Conservation (phyloP, 352 stramenopile species). For the Phytopythium boreale region DNA sequence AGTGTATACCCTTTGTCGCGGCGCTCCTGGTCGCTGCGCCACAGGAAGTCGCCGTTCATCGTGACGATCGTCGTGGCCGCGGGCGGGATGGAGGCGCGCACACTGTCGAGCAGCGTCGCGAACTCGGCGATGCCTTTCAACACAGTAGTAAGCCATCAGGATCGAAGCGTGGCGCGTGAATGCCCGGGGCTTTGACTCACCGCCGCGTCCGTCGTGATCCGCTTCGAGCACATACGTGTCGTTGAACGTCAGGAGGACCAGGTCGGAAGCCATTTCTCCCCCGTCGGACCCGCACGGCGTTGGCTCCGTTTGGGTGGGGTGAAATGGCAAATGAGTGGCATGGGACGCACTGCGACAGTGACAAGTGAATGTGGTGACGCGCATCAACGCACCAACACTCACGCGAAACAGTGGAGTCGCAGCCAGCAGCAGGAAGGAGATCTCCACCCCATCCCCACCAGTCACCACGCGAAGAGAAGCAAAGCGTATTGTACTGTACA, state of each 20-base stretch:
- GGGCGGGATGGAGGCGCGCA: conserved; percentile 2
- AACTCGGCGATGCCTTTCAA: conserved; percentile 16
- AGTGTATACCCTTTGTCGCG: conserved; percentile 32
- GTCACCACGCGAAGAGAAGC: not conserved
- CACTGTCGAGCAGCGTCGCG: conserved; percentile 14
- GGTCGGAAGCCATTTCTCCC: not conserved
- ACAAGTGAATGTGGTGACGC: not conserved
- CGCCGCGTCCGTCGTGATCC: not conserved
- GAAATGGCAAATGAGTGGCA: not conserved
- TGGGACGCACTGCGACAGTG: not conserved
- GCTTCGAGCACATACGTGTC: conserved; percentile 1
- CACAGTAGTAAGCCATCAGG: not conserved
- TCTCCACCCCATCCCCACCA: too few relatives aligned
- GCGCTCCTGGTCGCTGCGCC: conserved; percentile 13
- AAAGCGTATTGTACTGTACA: not conserved
- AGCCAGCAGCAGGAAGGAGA: not conserved
- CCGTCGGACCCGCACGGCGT: too few relatives aligned
- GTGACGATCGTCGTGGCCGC: conserved; percentile 18
- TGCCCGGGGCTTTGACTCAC: not conserved
- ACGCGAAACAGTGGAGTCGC: not conserved
- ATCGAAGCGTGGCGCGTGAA: not conserved
- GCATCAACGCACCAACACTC: conserved; percentile 4
- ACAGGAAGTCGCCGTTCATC: conserved; percentile 32
- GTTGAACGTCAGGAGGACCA: conserved; percentile 4
- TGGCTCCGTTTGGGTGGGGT: not conserved